These are phyloP conservation scores for Leersia perrieri DNA, from an alignment of 176 grass and related monocot genomes.

Conservation along the genomic window DNA sequence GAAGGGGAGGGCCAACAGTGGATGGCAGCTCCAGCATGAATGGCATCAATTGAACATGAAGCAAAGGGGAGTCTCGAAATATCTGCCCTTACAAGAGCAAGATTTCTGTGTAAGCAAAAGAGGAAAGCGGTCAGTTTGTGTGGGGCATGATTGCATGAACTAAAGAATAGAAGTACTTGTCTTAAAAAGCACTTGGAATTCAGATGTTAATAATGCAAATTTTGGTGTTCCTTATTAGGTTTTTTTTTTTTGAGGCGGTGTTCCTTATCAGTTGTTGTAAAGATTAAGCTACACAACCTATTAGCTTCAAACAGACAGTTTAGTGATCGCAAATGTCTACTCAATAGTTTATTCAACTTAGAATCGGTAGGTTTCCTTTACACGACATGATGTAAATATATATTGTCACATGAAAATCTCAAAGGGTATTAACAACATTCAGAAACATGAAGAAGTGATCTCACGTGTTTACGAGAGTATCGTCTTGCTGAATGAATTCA, in stretches of 20 bases:
- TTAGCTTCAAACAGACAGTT: neutral
- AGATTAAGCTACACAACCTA: neutral
- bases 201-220: neutral
- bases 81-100: slow-evolving; percentile 91
- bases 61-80: slow-evolving; percentile 93
- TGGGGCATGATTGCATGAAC: neutral
- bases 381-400: neutral
- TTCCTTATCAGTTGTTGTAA: neutral
- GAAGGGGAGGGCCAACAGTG: slow-evolving; percentile 98
- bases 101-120: slow-evolving; percentile 51
- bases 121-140: neutral
- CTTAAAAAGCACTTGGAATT: neutral
- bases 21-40: slow-evolving; percentile 92
- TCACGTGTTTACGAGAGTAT: slow-evolving; percentile 66
- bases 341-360: neutral
- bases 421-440: neutral
- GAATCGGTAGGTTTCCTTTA: neutral
- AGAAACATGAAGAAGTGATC: slow-evolving; percentile 23
- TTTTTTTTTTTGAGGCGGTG: no score
- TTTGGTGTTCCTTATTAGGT: neutral
- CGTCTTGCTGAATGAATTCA: slow-evolving; percentile 83
- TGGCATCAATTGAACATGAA: slow-evolving; percentile 77
- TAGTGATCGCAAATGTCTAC: neutral
- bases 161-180: neutral
- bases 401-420: neutral